Conservation (phyloP, 2,329 filamentous ascomycete genomes). For the Xylariales sp. region DNA sequence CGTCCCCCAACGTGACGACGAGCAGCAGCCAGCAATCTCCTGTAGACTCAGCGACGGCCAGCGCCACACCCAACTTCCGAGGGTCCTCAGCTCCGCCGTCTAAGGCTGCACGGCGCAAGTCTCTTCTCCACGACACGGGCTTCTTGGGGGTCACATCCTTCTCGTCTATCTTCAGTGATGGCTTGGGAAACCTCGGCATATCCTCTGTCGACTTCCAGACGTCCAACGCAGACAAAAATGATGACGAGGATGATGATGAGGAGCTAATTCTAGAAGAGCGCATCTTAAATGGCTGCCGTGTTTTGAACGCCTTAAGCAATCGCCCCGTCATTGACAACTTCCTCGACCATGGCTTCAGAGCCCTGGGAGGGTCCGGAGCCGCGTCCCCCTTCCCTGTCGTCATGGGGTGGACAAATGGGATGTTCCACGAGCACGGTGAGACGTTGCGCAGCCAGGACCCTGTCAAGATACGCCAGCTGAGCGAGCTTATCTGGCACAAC, state of each 20-base stretch:
- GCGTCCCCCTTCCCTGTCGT: conserved; percentile 23
- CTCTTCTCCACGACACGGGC: background rate
- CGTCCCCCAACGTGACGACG: no score
- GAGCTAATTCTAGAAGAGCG: no score
- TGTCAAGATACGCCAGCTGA: conserved; percentile 25
- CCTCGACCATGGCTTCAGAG: conserved; percentile 21
- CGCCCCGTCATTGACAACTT: conserved; percentile 21
- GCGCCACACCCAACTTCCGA: no score
- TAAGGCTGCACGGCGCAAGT: background rate
- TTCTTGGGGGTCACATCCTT: background rate
- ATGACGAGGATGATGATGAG: conserved; percentile 9
- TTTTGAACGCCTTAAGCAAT: conserved; percentile 26
- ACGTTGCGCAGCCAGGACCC: conserved; percentile 24
- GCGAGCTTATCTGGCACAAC: conserved; percentile 28
- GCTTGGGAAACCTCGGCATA: background rate
- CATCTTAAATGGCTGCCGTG: conserved; percentile 23
- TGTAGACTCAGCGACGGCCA: no score
- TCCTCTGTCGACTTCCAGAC: background rate
- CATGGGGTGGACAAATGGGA: conserved; percentile 26
- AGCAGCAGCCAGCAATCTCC: no score
- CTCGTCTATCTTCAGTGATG: conserved; percentile 2
- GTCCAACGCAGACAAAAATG: background rate
- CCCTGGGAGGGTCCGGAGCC: conserved; percentile 19
- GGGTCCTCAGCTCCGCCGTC: conserved; percentile 3
- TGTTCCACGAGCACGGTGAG: conserved; percentile 21